Percentiles rank a stretch among this genome's conserved stretches.
These are phyloP conservation scores for Ceraceosorus guamensis DNA, from an alignment of 1,284 basidiomycete genomes.

Conservation along the genomic window DNA sequence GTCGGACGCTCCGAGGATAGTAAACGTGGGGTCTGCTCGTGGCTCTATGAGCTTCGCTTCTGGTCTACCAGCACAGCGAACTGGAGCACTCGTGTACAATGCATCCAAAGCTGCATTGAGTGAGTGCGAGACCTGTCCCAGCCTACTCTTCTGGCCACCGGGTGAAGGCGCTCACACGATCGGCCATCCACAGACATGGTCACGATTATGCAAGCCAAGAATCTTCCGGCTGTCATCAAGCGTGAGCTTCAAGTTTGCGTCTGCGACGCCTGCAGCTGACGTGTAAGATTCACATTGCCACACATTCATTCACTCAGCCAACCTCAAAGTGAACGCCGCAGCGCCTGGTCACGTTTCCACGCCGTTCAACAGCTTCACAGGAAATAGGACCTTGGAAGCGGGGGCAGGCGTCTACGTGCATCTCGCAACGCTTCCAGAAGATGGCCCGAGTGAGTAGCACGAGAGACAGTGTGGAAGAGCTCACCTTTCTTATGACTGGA, in stretches of 20 bases:
- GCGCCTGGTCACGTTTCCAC: slow-evolving; percentile 17
- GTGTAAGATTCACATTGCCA: background rate
- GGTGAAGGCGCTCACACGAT: background rate
- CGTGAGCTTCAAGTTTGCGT: background rate
- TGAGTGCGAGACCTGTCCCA: background rate
- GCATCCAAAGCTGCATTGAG: slow-evolving; percentile 14
- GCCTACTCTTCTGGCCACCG: background rate
- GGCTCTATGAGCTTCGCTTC: slow-evolving; percentile 11
- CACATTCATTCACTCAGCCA: background rate
- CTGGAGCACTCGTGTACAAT: slow-evolving; percentile 20
- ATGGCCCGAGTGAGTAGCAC: slow-evolving; percentile 4
- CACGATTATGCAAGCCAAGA: slow-evolving; percentile 17
- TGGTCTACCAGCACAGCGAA: slow-evolving; percentile 11
- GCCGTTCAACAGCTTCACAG: slow-evolving; percentile 18
- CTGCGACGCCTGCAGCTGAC: background rate
- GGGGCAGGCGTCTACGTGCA: slow-evolving; percentile 16
- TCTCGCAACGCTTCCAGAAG: slow-evolving; percentile 11
- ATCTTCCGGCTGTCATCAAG: slow-evolving; percentile 2
- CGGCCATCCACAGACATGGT: slow-evolving; percentile 12
- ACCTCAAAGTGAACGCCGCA: slow-evolving; percentile 16
- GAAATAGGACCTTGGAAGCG: slow-evolving; percentile 7
- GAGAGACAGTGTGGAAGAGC: background rate
- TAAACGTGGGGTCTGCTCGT: slow-evolving; percentile 13
- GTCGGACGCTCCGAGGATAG: slow-evolving; percentile 7
- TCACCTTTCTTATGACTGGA: background rate